A percentile compares a stretch with the other conserved stretches of the same genome.
Conservation (phyloP, 73 alveolate genomes). For the Tetrahymena elliotti region DNA sequence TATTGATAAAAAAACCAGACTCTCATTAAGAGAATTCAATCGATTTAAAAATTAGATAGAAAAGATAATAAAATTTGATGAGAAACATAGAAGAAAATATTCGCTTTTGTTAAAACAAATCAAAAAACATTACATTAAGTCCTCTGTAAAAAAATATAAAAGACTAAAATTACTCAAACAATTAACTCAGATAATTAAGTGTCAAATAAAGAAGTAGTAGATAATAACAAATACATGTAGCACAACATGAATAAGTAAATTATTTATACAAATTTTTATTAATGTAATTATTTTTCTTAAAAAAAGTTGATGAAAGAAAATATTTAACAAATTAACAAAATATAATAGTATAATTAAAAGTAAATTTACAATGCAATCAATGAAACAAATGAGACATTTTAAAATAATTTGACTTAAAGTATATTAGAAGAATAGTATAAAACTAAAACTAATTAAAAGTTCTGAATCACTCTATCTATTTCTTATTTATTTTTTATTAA, state of each 20-base stretch:
- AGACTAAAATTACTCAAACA: not conserved
- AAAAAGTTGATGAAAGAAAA: not conserved
- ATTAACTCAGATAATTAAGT: not conserved
- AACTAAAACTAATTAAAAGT: not conserved
- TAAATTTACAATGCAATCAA: not conserved
- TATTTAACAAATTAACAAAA: not conserved
- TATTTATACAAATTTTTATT: too few relatives aligned
- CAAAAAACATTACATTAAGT: not conserved
- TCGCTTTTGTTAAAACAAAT: not conserved
- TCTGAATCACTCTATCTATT: too few relatives aligned
- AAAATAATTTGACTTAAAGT: not conserved
- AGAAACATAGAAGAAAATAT: not conserved
- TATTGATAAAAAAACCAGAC: not conserved
- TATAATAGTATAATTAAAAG: not conserved
- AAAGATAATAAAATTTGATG: not conserved
- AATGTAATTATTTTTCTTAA: not conserved
- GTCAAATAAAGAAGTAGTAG: not conserved
- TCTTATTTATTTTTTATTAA: too few relatives aligned
- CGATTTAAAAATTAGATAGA: not conserved
- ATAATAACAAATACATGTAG: not conserved
- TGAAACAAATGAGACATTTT: not conserved
- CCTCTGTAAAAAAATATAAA: not conserved
- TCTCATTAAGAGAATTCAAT: not conserved
- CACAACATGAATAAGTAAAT: not conserved
- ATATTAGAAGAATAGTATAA: not conserved